Percentiles rank a stretch among this genome's conserved stretches.
Evolutionary conservation across 345 rosid species (phyloP).

Genomic region (Zanthoxylum bungeanum): DNA sequence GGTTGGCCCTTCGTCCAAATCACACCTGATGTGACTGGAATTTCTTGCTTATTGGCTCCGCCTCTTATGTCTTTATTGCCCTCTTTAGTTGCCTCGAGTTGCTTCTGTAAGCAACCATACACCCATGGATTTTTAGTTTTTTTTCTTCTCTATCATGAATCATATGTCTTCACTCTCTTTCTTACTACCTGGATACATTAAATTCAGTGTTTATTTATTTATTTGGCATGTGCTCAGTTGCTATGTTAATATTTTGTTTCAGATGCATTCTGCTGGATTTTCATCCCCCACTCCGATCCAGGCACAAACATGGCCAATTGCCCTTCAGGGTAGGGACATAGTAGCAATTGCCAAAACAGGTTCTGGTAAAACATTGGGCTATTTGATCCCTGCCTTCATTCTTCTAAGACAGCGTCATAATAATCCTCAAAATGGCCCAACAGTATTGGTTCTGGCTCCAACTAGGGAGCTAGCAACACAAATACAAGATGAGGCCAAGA

Average conservation of each 20-base stretch:
- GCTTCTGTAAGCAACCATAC: slow-evolving; percentile 82
- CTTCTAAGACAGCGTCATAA: slow-evolving; percentile 63
- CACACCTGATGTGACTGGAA: slow-evolving; percentile 77
- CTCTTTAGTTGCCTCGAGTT: slow-evolving; percentile 76
- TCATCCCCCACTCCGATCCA: slow-evolving; percentile 92
- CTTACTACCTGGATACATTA: not conserved
- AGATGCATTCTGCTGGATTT: slow-evolving; percentile 92
- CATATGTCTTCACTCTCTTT: not conserved
- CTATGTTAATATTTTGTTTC: slow-evolving; percentile 22
- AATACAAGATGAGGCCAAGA: slow-evolving; percentile 84
- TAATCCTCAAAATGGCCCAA: slow-evolving; percentile 84
- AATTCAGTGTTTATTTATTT: not conserved
- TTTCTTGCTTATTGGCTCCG: slow-evolving; percentile 63
- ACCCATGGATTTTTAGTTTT: slow-evolving; percentile 34
- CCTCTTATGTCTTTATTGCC: slow-evolving; percentile 65
- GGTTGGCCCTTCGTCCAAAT: slow-evolving; percentile 70
- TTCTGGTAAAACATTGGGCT: slow-evolving; percentile 98
- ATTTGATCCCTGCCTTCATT: slow-evolving; percentile 86
- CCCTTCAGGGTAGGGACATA: slow-evolving; percentile 79
- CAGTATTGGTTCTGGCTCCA: slow-evolving; percentile 89
- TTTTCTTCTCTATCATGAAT: slow-evolving; percentile 9
- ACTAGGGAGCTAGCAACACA: slow-evolving; percentile 98
- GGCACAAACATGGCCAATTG: slow-evolving; percentile 99
- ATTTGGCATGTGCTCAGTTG: slow-evolving; percentile 13
- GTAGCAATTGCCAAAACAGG: slow-evolving; percentile 99